These are phyloP conservation scores for Auriscalpium orientale DNA, from an alignment of 768 basidiomycete genomes.

Conservation along the genomic window DNA sequence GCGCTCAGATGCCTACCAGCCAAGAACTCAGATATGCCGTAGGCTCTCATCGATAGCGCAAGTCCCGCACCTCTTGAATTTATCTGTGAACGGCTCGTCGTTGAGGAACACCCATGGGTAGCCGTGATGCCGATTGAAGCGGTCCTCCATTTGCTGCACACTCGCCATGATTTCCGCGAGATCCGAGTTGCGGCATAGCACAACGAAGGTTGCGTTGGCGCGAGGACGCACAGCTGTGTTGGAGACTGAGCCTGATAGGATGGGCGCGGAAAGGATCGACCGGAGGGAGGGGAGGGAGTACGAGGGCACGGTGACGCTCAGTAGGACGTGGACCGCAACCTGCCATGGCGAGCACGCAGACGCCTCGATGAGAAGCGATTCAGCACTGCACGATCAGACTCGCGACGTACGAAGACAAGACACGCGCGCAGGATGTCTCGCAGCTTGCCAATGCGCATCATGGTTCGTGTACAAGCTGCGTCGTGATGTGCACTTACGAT, in stretches of 20 bases:
- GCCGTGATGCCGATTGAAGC: conserved; percentile 71
- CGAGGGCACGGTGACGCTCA: background rate
- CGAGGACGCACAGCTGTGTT: background rate
- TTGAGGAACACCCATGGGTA: conserved; percentile 92
- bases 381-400: too few species aligned
- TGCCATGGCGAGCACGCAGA: background rate
- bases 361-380: background rate
- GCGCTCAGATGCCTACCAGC: conserved; percentile 20
- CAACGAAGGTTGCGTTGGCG: conserved; percentile 28
- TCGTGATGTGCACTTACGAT: too few species aligned
- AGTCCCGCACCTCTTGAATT: conserved; percentile 55
- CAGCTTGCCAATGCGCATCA: too few species aligned
- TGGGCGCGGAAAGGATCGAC: background rate
- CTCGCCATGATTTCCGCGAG: conserved; percentile 50
- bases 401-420: too few species aligned
- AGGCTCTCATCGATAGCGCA: background rate
- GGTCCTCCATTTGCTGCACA: conserved; percentile 74
- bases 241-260: too few species aligned
- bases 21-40: background rate
- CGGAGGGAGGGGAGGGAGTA: background rate
- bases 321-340: background rate
- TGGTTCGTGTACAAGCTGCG: too few species aligned
- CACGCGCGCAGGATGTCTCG: too few species aligned
- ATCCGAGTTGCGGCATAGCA: conserved; percentile 64
- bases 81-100: conserved; percentile 69